Evolutionary conservation across 805 yeast species (phyloP).

Genomic region (Lachancea lanzarotensis): DNA sequence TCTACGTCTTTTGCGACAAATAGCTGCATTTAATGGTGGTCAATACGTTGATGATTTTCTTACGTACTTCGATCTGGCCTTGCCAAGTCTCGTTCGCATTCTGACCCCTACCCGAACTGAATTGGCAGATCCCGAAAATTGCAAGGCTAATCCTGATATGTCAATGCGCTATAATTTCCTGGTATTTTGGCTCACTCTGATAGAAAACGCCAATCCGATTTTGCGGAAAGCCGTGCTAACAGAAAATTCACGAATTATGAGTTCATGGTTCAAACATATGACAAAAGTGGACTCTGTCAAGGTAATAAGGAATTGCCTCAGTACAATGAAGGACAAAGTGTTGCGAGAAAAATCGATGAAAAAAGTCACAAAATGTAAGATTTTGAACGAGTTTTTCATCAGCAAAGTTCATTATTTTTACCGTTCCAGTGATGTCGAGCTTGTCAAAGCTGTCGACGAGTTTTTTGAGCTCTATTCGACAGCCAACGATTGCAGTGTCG

Average conservation of each 20-base stretch:
- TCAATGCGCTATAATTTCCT: slow-evolving; percentile 57
- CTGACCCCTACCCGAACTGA: slow-evolving; percentile 49
- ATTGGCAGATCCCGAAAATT: slow-evolving; percentile 32
- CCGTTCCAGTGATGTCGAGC: slow-evolving; percentile 31
- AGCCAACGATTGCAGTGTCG: slow-evolving; percentile 43
- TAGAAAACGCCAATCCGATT: slow-evolving; percentile 44
- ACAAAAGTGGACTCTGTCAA: slow-evolving; percentile 46
- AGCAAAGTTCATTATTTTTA: slow-evolving; percentile 51
- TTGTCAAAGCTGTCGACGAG: slow-evolving; percentile 37
- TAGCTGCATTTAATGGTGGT: slow-evolving; percentile 46
- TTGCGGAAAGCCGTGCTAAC: slow-evolving; percentile 58
- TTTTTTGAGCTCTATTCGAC: slow-evolving; percentile 47
- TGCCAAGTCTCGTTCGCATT: slow-evolving; percentile 55
- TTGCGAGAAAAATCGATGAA: slow-evolving; percentile 55
- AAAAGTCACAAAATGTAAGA: slow-evolving; percentile 62
- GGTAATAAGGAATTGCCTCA: slow-evolving; percentile 37
- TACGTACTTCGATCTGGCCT: slow-evolving; percentile 60
- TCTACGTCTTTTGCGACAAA: slow-evolving; percentile 47
- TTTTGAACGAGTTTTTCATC: slow-evolving; percentile 72
- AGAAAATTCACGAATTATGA: slow-evolving; percentile 51
- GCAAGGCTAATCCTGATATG: slow-evolving; percentile 32
- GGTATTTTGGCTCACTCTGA: slow-evolving; percentile 51
- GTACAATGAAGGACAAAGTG: slow-evolving; percentile 44
- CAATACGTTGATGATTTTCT: slow-evolving; percentile 50
- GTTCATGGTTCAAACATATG: slow-evolving; percentile 62